phyloP scores from a whole-genome alignment of 1,284 basidiomycete species.

The Naganishia liquefaciens region DNA sequence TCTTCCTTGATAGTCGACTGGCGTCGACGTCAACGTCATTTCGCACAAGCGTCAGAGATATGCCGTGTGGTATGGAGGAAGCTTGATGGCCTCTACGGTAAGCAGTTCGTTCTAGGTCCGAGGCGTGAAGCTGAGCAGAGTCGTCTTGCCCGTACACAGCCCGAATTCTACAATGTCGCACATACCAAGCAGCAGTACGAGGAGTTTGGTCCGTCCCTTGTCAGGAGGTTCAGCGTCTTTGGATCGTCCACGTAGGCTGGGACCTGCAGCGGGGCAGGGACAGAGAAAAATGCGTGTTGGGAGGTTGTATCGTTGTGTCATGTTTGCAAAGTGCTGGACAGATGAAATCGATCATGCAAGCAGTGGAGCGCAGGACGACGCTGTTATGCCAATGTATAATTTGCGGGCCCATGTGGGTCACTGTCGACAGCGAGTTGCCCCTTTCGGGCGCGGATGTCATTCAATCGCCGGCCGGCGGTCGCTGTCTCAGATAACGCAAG shows the following conservation, averaged over 20 bases:
- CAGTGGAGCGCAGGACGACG: too few relatives aligned
- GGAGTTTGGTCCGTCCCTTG: conserved; percentile 94
- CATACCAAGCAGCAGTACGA: conserved; percentile 98
- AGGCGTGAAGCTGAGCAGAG: not conserved
- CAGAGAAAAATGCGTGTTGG: not conserved
- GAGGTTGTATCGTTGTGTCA: not conserved
- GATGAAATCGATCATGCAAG: too few relatives aligned
- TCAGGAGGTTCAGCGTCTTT: conserved; percentile 91
- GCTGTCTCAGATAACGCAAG: conserved; percentile 22
- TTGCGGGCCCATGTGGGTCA: too few relatives aligned
- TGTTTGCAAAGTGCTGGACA: too few relatives aligned
- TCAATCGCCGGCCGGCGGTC: conserved; percentile 5
- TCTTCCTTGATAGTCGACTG: conserved; percentile 69
- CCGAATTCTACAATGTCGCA: conserved; percentile 96
- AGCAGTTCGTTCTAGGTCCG: conserved; percentile 42
- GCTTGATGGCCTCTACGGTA: conserved; percentile 85
- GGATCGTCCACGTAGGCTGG: conserved; percentile 71
- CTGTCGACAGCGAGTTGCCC: not conserved
- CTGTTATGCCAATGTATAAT: too few relatives aligned
- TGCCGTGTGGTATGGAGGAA: conserved; percentile 98
- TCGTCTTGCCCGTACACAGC: conserved; percentile 57
- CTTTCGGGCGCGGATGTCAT: conserved; percentile 3
- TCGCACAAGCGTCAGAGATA: conserved; percentile 97
- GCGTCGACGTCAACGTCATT: conserved; percentile 95
- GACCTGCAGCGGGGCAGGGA: not conserved